Conservation (phyloP, 805 yeast genomes). For the Cyberlindnera lachancei region DNA sequence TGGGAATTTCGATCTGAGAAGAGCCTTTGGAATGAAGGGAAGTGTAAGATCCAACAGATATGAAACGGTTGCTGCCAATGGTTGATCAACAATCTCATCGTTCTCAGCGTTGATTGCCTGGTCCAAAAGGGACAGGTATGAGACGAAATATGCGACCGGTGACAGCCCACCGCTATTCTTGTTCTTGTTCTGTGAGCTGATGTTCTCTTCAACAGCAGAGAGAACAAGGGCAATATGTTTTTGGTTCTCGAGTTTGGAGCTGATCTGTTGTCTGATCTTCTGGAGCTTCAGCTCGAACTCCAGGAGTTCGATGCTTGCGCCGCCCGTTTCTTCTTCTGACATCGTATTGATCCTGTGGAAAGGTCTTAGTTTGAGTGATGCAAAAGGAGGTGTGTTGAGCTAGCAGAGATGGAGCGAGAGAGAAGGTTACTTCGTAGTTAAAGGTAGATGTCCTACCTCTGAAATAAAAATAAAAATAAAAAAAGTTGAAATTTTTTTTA, state of each 20-base stretch:
- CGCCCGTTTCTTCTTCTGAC: too few species aligned
- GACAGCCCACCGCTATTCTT: too few species aligned
- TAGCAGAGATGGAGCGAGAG: too few species aligned
- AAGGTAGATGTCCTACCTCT: too few species aligned
- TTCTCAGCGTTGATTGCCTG: slow-evolving; percentile 48
- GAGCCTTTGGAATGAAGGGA: slow-evolving; percentile 61
- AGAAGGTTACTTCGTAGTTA: too few species aligned
- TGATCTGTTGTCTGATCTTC: slow-evolving; percentile 62
- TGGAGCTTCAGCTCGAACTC: slow-evolving; percentile 51
- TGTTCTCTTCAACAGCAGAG: slow-evolving; percentile 84
- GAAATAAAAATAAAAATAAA: too few species aligned
- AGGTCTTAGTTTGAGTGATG: not conserved
- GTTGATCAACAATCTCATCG: slow-evolving; percentile 46
- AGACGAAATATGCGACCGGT: slow-evolving; percentile 79
- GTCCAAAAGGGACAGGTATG: slow-evolving; percentile 74
- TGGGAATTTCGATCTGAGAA: slow-evolving; percentile 67
- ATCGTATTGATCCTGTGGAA: slow-evolving; percentile 7
- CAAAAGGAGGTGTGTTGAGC: too few species aligned
- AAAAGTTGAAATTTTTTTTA: too few species aligned
- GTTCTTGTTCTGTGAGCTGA: slow-evolving; percentile 36
- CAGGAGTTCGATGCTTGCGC: slow-evolving; percentile 19
- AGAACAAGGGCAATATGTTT: slow-evolving; percentile 77
- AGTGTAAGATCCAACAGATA: slow-evolving; percentile 76
- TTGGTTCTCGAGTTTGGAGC: slow-evolving; percentile 81
- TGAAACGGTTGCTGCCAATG: slow-evolving; percentile 66